phyloP scores from a whole-genome alignment of 2,329 filamentous ascomycete genomes.

The Coniochaeta hoffmannii region DNA sequence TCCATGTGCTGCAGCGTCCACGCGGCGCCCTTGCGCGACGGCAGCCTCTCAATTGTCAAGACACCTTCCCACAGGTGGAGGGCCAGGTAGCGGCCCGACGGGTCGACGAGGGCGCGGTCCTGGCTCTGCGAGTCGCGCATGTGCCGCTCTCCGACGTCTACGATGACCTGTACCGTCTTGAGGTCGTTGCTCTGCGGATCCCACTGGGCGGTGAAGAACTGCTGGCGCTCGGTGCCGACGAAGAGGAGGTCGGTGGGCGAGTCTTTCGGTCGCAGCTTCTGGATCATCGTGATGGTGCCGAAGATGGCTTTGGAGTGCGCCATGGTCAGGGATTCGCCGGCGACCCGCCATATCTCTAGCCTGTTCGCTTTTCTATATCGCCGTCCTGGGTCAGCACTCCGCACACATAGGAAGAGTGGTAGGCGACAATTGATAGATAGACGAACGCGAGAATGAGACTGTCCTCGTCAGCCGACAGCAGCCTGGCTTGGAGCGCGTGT shows the following conservation, averaged over 20 bases:
- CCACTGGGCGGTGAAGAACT: slow-evolving; percentile 90
- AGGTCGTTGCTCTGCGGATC: slow-evolving; percentile 48
- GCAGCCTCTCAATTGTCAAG: slow-evolving; percentile 46
- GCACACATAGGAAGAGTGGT: neutral
- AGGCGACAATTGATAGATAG: slow-evolving; percentile 4
- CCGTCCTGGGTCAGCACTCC: neutral
- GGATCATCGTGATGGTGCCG: slow-evolving; percentile 79
- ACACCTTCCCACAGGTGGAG: slow-evolving; percentile 56
- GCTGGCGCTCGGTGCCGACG: slow-evolving; percentile 80
- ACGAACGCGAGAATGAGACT: slow-evolving; percentile 83
- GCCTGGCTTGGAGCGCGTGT: slow-evolving; percentile 74
- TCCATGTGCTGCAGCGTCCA: slow-evolving; percentile 41
- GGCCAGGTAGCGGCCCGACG: slow-evolving; percentile 55
- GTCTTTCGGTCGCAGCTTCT: slow-evolving; percentile 69
- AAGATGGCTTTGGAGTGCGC: slow-evolving; percentile 66
- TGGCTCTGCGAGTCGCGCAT: slow-evolving; percentile 75
- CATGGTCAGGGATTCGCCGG: slow-evolving; percentile 56
- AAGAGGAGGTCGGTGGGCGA: slow-evolving; percentile 79
- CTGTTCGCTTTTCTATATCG: slow-evolving; percentile 69
- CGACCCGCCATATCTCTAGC: slow-evolving; percentile 72
- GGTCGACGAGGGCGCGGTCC: slow-evolving; percentile 78
- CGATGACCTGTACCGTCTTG: slow-evolving; percentile 42
- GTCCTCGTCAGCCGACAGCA: slow-evolving; percentile 67
- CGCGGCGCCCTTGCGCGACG: slow-evolving; percentile 33
- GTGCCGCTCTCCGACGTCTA: slow-evolving; percentile 48